A percentile compares a stretch with the other conserved stretches of the same genome.
Conservation (phyloP, 129 eudicot genomes). For the Helianthus annuus region DNA sequence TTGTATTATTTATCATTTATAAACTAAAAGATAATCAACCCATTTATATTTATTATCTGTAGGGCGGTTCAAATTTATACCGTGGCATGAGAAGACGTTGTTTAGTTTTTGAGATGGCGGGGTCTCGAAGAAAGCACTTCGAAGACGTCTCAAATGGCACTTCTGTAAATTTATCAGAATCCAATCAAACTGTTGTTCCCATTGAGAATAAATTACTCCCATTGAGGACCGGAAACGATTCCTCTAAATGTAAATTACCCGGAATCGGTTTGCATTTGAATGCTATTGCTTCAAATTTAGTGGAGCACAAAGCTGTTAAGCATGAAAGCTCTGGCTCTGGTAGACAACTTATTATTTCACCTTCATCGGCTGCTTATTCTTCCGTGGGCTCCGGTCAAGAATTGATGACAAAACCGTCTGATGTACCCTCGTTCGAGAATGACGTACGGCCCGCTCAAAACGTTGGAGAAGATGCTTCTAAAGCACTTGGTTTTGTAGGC, state of each 20-base stretch:
- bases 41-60: constrained; percentile 5
- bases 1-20: neutral
- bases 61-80: constrained; percentile 61
- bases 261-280: constrained; percentile 92
- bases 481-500: constrained; percentile 39
- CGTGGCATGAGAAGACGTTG: constrained; percentile 91
- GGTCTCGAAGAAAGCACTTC: constrained; percentile 62
- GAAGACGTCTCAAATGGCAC: constrained; percentile 43
- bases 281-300: constrained; percentile 65
- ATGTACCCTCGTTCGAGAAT: constrained; percentile 43
- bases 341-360: constrained; percentile 45
- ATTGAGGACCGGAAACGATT: constrained; percentile 44
- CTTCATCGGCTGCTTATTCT: constrained; percentile 44
- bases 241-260: constrained; percentile 60
- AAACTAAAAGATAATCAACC: neutral
- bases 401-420: constrained; percentile 27
- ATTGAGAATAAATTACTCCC: constrained; percentile 42
- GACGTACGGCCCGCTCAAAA: constrained; percentile 38
- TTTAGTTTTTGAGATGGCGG: constrained; percentile 77
- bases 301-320: constrained; percentile 55
- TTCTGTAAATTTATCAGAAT: constrained; percentile 40
- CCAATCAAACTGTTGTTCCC: constrained; percentile 40
- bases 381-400: constrained; percentile 48
- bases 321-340: constrained; percentile 52
- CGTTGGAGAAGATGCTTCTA: constrained; percentile 54